Conservation (phyloP, 1,139 yeast genomes). For the Lodderomyces pseudojiufengensis region DNA sequence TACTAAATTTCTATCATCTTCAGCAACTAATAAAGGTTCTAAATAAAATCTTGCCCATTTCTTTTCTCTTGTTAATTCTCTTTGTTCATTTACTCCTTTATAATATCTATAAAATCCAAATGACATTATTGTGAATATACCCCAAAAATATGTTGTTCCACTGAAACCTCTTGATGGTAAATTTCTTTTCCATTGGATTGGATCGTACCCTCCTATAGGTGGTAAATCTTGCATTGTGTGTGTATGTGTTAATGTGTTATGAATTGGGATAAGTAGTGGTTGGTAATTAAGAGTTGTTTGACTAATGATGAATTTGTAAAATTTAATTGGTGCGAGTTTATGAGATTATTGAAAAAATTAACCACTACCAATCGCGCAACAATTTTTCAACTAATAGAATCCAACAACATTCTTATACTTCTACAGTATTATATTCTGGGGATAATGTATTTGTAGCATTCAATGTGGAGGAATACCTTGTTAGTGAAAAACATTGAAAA, state of each 20-base stretch:
- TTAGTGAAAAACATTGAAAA: no score
- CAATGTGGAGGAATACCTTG: no score
- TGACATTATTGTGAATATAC: conserved; percentile 58
- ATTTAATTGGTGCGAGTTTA: no score
- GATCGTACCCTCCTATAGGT: conserved; percentile 83
- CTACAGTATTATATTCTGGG: no score
- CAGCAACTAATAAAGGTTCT: conserved; percentile 76
- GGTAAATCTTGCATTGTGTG: conserved; percentile 85
- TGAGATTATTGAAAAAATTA: no score
- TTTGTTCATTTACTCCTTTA: conserved; percentile 70
- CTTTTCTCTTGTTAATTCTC: conserved; percentile 73
- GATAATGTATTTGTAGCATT: no score
- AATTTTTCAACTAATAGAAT: no score
- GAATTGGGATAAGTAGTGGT: not conserved
- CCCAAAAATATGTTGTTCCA: conserved; percentile 67
- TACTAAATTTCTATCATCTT: conserved; percentile 74
- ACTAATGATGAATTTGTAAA: no score
- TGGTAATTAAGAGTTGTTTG: no score
- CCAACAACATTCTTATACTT: no score
- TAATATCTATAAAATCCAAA: conserved; percentile 71
- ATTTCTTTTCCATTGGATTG: conserved; percentile 87
- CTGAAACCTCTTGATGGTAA: conserved; percentile 83
- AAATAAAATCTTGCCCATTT: conserved; percentile 74
- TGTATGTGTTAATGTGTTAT: conserved; percentile 6
- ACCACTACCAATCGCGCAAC: no score